These are phyloP conservation scores for Alternaria ventricosa DNA, from an alignment of 2,329 filamentous ascomycete species.

Conservation along the genomic window DNA sequence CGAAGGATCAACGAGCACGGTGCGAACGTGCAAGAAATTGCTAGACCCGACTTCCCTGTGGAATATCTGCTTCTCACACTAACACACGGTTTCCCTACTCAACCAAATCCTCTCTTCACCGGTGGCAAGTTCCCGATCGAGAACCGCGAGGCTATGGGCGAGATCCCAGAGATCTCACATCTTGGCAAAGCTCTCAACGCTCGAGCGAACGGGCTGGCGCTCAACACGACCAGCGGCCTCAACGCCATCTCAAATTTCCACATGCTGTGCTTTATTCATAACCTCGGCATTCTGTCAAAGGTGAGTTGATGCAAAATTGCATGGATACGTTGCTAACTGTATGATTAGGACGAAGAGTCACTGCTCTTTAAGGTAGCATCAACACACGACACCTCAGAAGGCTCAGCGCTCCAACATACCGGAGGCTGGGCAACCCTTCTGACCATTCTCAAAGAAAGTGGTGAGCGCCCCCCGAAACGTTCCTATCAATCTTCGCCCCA, in stretches of 20 bases:
- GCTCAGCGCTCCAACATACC: constrained; percentile 82
- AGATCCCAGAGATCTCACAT: constrained; percentile 78
- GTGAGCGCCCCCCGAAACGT: constrained; percentile 91
- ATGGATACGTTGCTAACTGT: constrained; percentile 13
- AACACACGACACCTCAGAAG: constrained; percentile 79
- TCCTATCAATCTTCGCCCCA: constrained; percentile 36
- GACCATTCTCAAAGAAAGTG: constrained; percentile 92
- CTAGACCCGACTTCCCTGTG: constrained; percentile 93
- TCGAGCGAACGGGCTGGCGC: constrained; percentile 56
- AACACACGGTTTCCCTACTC: constrained; percentile 92
- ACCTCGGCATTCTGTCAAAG: constrained; percentile 82
- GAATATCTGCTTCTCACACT: constrained; percentile 96
- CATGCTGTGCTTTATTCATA: constrained; percentile 83
- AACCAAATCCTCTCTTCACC: constrained; percentile 78
- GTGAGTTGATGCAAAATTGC: constrained; percentile 56
- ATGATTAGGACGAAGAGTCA: constrained; percentile 79
- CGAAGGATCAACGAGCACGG: constrained; percentile 95
- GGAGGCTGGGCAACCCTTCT: constrained; percentile 93
- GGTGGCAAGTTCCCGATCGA: constrained; percentile 81
- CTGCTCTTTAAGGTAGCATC: constrained; percentile 86
- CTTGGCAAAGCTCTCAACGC: constrained; percentile 73
- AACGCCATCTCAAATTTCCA: constrained; percentile 90
- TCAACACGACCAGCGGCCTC: constrained; percentile 68
- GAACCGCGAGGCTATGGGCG: constrained; percentile 85
- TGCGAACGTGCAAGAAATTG: constrained; percentile 94